A percentile compares a stretch with the other conserved stretches of the same genome.
Evolutionary conservation across 495 filamentous ascomycete species (phyloP).

Genomic region (Physcia stellaris): DNA sequence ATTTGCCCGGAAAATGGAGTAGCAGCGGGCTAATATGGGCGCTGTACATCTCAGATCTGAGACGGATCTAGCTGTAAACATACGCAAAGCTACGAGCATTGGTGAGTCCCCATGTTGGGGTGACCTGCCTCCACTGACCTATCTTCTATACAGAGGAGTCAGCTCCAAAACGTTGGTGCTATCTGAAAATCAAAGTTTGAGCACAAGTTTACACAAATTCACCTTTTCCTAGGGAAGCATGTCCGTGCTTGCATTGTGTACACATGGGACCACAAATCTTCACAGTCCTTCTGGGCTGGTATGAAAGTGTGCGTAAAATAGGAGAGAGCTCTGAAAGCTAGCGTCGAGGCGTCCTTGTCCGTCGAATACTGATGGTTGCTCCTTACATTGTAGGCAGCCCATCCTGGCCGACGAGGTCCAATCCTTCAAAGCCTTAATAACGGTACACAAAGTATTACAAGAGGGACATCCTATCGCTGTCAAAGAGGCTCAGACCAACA

Average conservation of each 20-base stretch:
- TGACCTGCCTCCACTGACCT: slow-evolving; percentile 9
- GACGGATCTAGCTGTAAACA: slow-evolving; percentile 85
- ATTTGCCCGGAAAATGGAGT: not conserved
- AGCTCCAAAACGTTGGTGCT: slow-evolving; percentile 71
- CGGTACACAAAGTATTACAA: slow-evolving; percentile 89
- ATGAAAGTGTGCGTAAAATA: slow-evolving; percentile 77
- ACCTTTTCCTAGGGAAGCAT: slow-evolving; percentile 66
- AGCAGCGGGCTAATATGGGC: not conserved
- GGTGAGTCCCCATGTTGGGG: slow-evolving; percentile 28
- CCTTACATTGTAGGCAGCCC: slow-evolving; percentile 51
- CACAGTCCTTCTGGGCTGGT: slow-evolving; percentile 87
- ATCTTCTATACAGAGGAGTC: slow-evolving; percentile 59
- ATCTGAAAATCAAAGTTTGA: no score
- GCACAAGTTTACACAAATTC: no score
- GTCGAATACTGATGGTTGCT: not conserved
- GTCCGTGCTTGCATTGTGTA: slow-evolving; percentile 96
- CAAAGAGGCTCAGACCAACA: slow-evolving; percentile 77
- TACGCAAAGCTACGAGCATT: slow-evolving; percentile 89
- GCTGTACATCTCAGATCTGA: slow-evolving; percentile 44
- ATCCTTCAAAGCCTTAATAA: slow-evolving; percentile 86
- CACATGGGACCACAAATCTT: slow-evolving; percentile 98
- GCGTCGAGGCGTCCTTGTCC: not conserved
- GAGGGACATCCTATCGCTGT: slow-evolving; percentile 85
- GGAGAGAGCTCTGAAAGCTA: not conserved
- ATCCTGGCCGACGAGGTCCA: slow-evolving; percentile 92